A percentile compares a stretch with the other conserved stretches of the same genome.
These are phyloP conservation scores for Penicillium thymicola DNA, from an alignment of 2,329 filamentous ascomycete species.

Conservation along the genomic window DNA sequence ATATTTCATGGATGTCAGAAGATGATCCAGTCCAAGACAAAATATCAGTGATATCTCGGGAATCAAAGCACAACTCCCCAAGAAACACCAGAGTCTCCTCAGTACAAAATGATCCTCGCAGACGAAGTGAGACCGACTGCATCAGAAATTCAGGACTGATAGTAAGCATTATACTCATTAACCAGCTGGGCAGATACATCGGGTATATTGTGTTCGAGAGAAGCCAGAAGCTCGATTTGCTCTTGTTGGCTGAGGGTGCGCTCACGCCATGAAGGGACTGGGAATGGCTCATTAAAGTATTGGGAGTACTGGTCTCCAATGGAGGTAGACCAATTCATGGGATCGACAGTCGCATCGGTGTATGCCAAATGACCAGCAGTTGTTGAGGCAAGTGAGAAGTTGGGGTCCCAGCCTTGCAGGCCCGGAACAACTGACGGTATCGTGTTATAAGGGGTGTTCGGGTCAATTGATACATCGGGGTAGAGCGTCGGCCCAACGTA, in stretches of 20 bases:
- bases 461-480: slow-evolving; percentile 33
- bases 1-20: slow-evolving; percentile 5
- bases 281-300: slow-evolving; percentile 47
- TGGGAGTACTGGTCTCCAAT: slow-evolving; percentile 49
- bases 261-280: slow-evolving; percentile 53
- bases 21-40: slow-evolving; percentile 5
- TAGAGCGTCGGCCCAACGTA: slow-evolving; percentile 23
- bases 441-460: slow-evolving; percentile 38
- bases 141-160: slow-evolving; percentile 30
- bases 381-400: slow-evolving; percentile 39
- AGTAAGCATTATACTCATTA: slow-evolving; percentile 42
- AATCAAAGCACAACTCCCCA: not conserved
- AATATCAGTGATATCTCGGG: not conserved
- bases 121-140: not conserved
- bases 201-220: slow-evolving; percentile 61
- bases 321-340: slow-evolving; percentile 43
- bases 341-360: slow-evolving; percentile 34
- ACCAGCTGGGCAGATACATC: slow-evolving; percentile 42
- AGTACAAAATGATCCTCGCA: not conserved
- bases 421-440: slow-evolving; percentile 42
- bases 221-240: slow-evolving; percentile 77
- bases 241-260: slow-evolving; percentile 73
- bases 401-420: slow-evolving; percentile 42
- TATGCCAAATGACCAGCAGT: slow-evolving; percentile 36
- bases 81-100: not conserved